These are phyloP conservation scores for Amaranthus palmeri DNA, from an alignment of 148 eudicot genomes.

Conservation along the genomic window DNA sequence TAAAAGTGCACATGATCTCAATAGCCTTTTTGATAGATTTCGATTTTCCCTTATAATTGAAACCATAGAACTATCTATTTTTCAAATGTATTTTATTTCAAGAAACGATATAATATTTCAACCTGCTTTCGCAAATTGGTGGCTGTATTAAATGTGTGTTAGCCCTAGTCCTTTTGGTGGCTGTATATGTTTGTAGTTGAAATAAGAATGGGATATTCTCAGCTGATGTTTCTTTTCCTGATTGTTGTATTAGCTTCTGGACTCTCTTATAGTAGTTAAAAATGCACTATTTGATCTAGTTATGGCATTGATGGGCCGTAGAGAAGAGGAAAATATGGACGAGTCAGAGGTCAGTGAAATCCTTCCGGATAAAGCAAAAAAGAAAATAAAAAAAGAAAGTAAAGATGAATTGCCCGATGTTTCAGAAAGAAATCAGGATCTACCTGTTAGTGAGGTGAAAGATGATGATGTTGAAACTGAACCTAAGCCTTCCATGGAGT, in stretches of 20 bases:
- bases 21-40: no score
- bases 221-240: conserved; percentile 9
- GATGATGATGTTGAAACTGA: conserved; percentile 29
- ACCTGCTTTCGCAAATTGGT: no score
- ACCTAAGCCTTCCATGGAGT: conserved; percentile 24
- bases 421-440: conserved; percentile 30
- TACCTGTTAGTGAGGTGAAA: conserved; percentile 35
- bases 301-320: conserved; percentile 63
- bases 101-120: no score
- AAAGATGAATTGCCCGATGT: conserved; percentile 30
- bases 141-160: not conserved
- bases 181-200: not conserved
- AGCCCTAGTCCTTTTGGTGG: not conserved
- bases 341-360: conserved; percentile 22
- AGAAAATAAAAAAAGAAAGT: conserved; percentile 17
- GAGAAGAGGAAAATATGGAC: conserved; percentile 42
- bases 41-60: no score
- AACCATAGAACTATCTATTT: no score
- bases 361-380: conserved; percentile 12
- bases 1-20: no score
- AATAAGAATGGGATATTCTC: not conserved
- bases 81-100: no score
- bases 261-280: conserved; percentile 38
- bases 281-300: conserved; percentile 56
- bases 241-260: conserved; percentile 45